These are phyloP conservation scores for Coemansia sp. DNA, from an alignment of 192 early-diverging fungal genomes.

Conservation along the genomic window DNA sequence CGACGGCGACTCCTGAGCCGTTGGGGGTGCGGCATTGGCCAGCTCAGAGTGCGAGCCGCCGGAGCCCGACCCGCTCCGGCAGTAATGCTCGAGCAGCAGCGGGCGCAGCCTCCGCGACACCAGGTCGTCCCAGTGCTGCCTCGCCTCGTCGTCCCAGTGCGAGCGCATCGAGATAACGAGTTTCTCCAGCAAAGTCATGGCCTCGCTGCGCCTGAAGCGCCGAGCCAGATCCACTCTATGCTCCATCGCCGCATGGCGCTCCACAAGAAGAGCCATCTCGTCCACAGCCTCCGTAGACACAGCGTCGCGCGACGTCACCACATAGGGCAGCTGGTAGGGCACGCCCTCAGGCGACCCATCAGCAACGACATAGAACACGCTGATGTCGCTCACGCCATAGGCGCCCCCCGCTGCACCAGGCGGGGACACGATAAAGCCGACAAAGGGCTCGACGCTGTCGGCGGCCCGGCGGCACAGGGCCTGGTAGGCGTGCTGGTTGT, in stretches of 20 bases:
- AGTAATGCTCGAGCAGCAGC: conserved; percentile 34
- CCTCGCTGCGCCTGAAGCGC: conserved; percentile 54
- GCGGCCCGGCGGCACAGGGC: conserved; percentile 64
- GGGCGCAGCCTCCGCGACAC: conserved; percentile 31
- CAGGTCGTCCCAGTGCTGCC: conserved; percentile 36
- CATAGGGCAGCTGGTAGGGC: conserved; percentile 24
- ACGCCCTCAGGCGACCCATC: neutral
- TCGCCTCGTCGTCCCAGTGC: conserved; percentile 40
- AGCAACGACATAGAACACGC: conserved; percentile 9
- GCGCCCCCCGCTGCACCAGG: conserved; percentile 55
- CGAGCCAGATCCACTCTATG: conserved; percentile 60
- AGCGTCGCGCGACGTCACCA: conserved; percentile 49
- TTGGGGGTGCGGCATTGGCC: neutral
- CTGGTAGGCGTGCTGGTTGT: conserved; percentile 88
- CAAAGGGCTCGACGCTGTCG: conserved; percentile 78
- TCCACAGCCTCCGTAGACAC: conserved; percentile 55
- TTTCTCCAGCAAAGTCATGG: conserved; percentile 63
- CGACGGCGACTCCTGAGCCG: neutral
- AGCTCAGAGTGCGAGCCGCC: conserved; percentile 1
- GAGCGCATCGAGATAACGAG: conserved; percentile 57
- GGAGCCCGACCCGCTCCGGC: conserved; percentile 9
- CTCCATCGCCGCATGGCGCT: conserved; percentile 56
- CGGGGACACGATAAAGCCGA: conserved; percentile 85
- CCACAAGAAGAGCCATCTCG: conserved; percentile 58
- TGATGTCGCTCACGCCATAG: conserved; percentile 49